phyloP scores from a whole-genome alignment of 169 alveolate genomes.

The Cyclospora cayetanensis region DNA sequence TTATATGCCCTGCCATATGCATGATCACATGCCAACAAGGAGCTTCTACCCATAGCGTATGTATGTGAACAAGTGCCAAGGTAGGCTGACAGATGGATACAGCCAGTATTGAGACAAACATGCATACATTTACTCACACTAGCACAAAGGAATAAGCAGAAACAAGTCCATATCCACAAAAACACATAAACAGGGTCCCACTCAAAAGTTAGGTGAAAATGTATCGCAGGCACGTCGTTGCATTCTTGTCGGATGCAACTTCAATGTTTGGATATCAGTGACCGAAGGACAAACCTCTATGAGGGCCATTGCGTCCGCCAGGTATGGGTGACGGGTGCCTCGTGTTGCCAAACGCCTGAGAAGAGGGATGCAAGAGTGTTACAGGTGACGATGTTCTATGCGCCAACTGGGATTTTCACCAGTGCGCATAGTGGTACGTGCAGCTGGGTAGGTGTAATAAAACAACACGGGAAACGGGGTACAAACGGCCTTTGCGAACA shows the following conservation, averaged over 20 bases:
- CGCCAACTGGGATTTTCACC: no score
- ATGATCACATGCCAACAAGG: not conserved
- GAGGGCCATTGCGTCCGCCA: conserved; percentile 2
- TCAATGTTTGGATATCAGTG: no score
- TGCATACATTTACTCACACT: not conserved
- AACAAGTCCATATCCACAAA: not conserved
- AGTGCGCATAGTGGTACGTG: no score
- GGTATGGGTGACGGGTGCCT: conserved; percentile 34
- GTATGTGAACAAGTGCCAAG: not conserved
- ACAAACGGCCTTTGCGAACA: no score
- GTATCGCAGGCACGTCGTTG: not conserved
- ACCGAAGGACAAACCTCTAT: conserved; percentile 18
- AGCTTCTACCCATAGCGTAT: not conserved
- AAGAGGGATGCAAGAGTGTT: not conserved
- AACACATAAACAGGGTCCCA: not conserved
- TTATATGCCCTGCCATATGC: not conserved
- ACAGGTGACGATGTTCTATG: no score
- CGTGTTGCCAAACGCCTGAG: conserved; percentile 44
- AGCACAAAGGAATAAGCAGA: no score
- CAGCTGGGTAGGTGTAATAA: no score
- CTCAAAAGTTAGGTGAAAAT: not conserved
- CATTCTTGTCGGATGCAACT: not conserved
- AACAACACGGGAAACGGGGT: no score
- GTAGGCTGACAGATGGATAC: not conserved
- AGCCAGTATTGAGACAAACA: not conserved